A percentile compares a stretch with the other conserved stretches of the same genome.
Conservation (phyloP, 306 rosid species). For the Begonia peltatifolia region DNA sequence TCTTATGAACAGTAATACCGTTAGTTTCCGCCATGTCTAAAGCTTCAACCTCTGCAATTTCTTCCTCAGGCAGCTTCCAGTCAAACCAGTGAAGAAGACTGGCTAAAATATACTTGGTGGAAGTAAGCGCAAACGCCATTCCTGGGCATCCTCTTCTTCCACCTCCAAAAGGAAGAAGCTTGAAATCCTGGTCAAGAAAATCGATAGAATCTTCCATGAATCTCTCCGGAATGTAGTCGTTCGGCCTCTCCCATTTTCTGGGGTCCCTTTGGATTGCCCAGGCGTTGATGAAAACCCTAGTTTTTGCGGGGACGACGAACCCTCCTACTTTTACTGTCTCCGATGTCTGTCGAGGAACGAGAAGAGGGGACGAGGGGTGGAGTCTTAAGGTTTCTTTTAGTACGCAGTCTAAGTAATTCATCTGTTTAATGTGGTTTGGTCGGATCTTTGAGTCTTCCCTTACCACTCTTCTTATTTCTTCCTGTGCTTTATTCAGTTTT, state of each 20-base stretch:
- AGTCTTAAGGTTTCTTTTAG: slow-evolving; percentile 36
- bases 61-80: slow-evolving; percentile 17
- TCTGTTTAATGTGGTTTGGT: slow-evolving; percentile 17
- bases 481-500: slow-evolving; percentile 36
- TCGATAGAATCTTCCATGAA: slow-evolving; percentile 4
- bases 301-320: slow-evolving; percentile 1
- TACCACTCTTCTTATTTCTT: slow-evolving; percentile 38
- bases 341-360: slow-evolving; percentile 20
- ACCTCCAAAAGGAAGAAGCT: slow-evolving; percentile 16
- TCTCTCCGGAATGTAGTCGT: slow-evolving; percentile 27
- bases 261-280: slow-evolving; percentile 41
- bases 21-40: slow-evolving; percentile 18
- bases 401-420: slow-evolving; percentile 35
- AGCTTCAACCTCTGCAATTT: slow-evolving; percentile 1
- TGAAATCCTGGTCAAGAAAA: slow-evolving; percentile 17
- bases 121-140: slow-evolving; percentile 9
- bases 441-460: slow-evolving; percentile 23
- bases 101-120: slow-evolving; percentile 9
- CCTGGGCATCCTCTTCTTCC: slow-evolving; percentile 28
- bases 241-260: slow-evolving; percentile 17
- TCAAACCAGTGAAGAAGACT: slow-evolving; percentile 30
- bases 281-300: slow-evolving; percentile 20
- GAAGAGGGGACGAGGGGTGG: slow-evolving; percentile 27
- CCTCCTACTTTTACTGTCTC: neutral
- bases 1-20: slow-evolving; percentile 15